phyloP scores from a whole-genome alignment of 2,329 filamentous ascomycete species.

The Penicillium janthinellum region DNA sequence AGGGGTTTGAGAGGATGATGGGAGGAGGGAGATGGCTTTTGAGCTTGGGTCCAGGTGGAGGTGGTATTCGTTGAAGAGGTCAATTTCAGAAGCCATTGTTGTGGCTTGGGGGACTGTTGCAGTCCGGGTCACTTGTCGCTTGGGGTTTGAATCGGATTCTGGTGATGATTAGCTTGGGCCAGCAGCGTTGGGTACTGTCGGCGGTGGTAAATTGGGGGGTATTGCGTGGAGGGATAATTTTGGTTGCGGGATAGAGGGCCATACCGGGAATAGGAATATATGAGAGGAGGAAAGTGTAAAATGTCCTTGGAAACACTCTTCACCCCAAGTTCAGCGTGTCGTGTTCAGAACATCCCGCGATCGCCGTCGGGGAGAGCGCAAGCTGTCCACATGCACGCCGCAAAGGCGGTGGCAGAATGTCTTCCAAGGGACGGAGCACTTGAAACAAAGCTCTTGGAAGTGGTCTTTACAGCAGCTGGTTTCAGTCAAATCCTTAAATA shows the following conservation, averaged over 20 bases:
- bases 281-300: background rate
- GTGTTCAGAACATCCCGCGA: background rate
- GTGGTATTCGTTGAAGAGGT: slow-evolving; percentile 74
- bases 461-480: too few species aligned
- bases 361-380: slow-evolving; percentile 18
- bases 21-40: slow-evolving; percentile 67
- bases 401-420: slow-evolving; percentile 29
- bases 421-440: too few species aligned
- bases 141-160: slow-evolving; percentile 1
- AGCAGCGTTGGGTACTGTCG: background rate
- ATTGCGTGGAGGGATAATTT: background rate
- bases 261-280: background rate
- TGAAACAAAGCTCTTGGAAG: too few species aligned
- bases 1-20: slow-evolving; percentile 47
- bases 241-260: background rate
- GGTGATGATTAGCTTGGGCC: background rate
- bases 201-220: background rate
- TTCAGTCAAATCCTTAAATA: too few species aligned
- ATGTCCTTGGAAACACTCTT: background rate
- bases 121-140: background rate
- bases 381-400: slow-evolving; percentile 27
- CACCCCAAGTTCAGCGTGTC: background rate
- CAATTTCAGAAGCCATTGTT: slow-evolving; percentile 36
- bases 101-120: background rate
- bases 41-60: slow-evolving; percentile 78